Evolutionary conservation across 345 rosid genomes (phyloP).

Genomic region (Eucalyptus polyanthemos): DNA sequence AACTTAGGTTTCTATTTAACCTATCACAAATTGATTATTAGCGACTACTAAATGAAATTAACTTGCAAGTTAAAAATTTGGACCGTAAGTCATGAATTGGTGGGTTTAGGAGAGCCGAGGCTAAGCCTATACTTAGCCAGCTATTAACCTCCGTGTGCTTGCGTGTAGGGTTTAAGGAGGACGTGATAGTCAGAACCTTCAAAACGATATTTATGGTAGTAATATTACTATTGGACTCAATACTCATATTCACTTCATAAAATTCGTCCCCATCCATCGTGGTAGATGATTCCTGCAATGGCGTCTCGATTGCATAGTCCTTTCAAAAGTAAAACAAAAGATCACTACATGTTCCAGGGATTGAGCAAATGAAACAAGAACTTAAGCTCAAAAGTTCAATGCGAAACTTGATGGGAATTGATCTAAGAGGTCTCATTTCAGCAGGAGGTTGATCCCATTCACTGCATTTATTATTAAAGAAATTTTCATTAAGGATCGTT

Average conservation of each 20-base stretch:
- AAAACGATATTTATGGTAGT: conserved; percentile 75
- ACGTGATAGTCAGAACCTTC: conserved; percentile 29
- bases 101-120: fast-evolving
- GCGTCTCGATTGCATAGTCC: conserved; percentile 92
- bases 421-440: conserved; percentile 80
- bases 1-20: too few relatives aligned
- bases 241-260: conserved; percentile 55
- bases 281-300: conserved; percentile 38
- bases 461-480: conserved; percentile 14
- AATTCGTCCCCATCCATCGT: conserved; percentile 22
- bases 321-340: conserved; percentile 6
- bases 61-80: too few relatives aligned
- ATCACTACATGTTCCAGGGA: background rate
- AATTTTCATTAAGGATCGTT: background rate
- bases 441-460: conserved; percentile 98
- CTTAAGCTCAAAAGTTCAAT: background rate
- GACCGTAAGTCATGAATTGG: too few relatives aligned
- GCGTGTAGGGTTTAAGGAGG: too few relatives aligned
- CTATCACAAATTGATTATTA: too few relatives aligned
- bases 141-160: too few relatives aligned
- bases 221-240: conserved; percentile 32
- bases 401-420: conserved; percentile 56
- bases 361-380: background rate
- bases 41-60: too few relatives aligned
- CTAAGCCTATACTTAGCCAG: too few relatives aligned